Conservation (phyloP, 2,329 filamentous ascomycete species). For the Aspergillus melleus region DNA sequence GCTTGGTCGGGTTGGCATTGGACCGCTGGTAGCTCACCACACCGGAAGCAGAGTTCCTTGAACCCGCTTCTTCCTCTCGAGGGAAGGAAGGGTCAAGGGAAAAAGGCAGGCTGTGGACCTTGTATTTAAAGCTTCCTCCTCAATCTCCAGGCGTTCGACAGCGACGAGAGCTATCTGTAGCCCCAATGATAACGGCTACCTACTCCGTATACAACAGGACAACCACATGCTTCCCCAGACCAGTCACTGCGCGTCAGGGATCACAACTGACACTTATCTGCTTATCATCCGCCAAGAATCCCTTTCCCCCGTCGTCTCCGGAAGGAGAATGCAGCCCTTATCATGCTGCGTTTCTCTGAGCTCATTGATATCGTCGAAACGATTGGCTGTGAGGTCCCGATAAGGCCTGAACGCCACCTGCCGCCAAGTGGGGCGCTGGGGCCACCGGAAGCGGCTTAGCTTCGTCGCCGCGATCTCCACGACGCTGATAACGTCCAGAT, state of each 20-base stretch:
- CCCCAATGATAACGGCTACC: too few relatives aligned
- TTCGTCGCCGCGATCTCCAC: constrained; percentile 5
- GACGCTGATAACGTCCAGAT: constrained; percentile 19
- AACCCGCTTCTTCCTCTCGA: background rate
- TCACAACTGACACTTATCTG: too few relatives aligned
- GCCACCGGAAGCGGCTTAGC: constrained; percentile 8
- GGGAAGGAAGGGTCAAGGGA: background rate
- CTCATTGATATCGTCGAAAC: constrained; percentile 14
- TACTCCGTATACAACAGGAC: too few relatives aligned
- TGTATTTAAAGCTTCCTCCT: background rate
- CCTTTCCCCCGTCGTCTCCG: background rate
- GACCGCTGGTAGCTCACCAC: background rate
- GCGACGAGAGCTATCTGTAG: too few relatives aligned
- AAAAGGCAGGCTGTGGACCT: background rate
- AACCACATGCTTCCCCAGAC: background rate
- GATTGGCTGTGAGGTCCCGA: constrained; percentile 20
- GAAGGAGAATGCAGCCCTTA: constrained; percentile 4
- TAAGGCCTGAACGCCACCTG: constrained; percentile 20
- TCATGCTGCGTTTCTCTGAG: constrained; percentile 18
- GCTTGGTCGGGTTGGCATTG: background rate
- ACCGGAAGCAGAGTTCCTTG: background rate
- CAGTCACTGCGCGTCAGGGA: too few relatives aligned
- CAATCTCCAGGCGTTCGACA: too few relatives aligned
- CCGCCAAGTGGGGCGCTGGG: constrained; percentile 7
- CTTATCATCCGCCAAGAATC: too few relatives aligned